These are phyloP conservation scores for Verruconis gallopava DNA, from an alignment of 2,329 filamentous ascomycete genomes.

Conservation along the genomic window DNA sequence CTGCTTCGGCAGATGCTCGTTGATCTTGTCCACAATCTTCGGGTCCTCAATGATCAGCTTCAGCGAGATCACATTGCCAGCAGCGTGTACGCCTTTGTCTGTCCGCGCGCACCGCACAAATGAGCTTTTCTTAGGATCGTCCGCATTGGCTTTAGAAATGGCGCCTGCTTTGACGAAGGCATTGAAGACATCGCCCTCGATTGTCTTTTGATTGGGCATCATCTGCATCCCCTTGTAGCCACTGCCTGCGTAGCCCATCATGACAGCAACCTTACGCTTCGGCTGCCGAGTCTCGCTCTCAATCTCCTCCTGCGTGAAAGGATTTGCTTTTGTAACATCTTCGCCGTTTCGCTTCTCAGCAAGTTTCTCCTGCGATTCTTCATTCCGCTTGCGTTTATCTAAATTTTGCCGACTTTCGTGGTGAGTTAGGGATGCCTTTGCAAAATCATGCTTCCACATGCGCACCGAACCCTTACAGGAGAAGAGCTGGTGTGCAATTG, in stretches of 20 bases:
- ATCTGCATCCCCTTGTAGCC: slow-evolving; percentile 98
- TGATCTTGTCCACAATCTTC: slow-evolving; percentile 83
- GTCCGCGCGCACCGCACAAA: slow-evolving; percentile 89
- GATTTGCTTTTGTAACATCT: slow-evolving; percentile 21
- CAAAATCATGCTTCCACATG: too few species aligned
- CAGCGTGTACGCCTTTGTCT: slow-evolving; percentile 94
- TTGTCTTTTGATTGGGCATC: slow-evolving; percentile 60
- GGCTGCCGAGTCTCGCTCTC: slow-evolving; percentile 74
- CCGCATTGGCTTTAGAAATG: slow-evolving; percentile 91
- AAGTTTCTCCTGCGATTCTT: slow-evolving; percentile 26
- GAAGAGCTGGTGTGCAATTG: slow-evolving; percentile 4
- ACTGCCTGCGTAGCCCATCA: slow-evolving; percentile 91
- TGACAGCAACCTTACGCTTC: slow-evolving; percentile 90
- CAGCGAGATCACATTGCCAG: slow-evolving; percentile 85
- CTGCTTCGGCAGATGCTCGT: slow-evolving; percentile 68
- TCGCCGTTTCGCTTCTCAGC: slow-evolving; percentile 21
- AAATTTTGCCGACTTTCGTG: slow-evolving; percentile 31
- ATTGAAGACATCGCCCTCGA: slow-evolving; percentile 87
- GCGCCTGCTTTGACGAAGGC: slow-evolving; percentile 85
- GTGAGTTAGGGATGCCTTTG: too few species aligned
- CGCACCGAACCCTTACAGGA: too few species aligned
- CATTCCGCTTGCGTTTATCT: slow-evolving; percentile 35
- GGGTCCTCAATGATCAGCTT: slow-evolving; percentile 92
- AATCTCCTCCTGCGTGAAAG: slow-evolving; percentile 67
- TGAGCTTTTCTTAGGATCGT: slow-evolving; percentile 92